phyloP scores from a whole-genome alignment of 2,329 filamentous ascomycete genomes.

The Falciphora oryzae region DNA sequence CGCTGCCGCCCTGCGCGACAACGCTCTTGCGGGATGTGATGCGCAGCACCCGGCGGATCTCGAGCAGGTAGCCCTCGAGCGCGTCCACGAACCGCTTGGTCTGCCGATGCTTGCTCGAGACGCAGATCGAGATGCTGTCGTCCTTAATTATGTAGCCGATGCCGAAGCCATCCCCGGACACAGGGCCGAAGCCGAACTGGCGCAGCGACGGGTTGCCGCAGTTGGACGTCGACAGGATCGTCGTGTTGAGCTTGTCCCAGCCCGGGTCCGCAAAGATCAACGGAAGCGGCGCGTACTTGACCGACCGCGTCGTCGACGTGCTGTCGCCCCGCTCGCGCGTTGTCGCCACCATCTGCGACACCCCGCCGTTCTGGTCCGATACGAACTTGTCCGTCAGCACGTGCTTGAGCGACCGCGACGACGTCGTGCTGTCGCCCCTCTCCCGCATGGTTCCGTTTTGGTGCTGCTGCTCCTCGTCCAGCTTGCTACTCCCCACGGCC shows the following conservation, averaged over 20 bases:
- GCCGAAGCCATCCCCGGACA: slow-evolving; percentile 88
- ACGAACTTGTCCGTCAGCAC: background rate
- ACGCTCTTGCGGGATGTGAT: slow-evolving; percentile 49
- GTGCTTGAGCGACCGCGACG: slow-evolving; percentile 7
- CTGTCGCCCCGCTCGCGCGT: slow-evolving; percentile 48
- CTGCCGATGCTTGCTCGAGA: slow-evolving; percentile 88
- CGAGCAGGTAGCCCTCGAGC: slow-evolving; percentile 82
- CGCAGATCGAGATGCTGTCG: slow-evolving; percentile 83
- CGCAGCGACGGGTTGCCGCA: slow-evolving; percentile 93
- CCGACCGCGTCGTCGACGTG: slow-evolving; percentile 37
- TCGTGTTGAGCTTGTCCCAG: slow-evolving; percentile 94
- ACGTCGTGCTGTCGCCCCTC: slow-evolving; percentile 26
- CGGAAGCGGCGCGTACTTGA: slow-evolving; percentile 49
- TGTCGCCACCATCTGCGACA: slow-evolving; percentile 22
- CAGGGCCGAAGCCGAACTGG: slow-evolving; percentile 95
- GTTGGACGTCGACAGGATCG: slow-evolving; percentile 94
- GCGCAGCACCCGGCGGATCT: slow-evolving; percentile 78
- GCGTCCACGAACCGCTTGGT: slow-evolving; percentile 86
- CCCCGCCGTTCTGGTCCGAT: slow-evolving; percentile 20
- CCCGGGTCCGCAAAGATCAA: slow-evolving; percentile 80
- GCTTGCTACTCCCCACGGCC: slow-evolving; percentile 13
- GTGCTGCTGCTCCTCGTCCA: background rate
- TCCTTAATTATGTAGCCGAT: slow-evolving; percentile 99
- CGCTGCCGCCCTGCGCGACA: slow-evolving; percentile 10
- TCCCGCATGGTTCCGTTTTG: slow-evolving; percentile 10